Conservation (phyloP, 305 asterid genomes). For the Andrographis paniculata region DNA sequence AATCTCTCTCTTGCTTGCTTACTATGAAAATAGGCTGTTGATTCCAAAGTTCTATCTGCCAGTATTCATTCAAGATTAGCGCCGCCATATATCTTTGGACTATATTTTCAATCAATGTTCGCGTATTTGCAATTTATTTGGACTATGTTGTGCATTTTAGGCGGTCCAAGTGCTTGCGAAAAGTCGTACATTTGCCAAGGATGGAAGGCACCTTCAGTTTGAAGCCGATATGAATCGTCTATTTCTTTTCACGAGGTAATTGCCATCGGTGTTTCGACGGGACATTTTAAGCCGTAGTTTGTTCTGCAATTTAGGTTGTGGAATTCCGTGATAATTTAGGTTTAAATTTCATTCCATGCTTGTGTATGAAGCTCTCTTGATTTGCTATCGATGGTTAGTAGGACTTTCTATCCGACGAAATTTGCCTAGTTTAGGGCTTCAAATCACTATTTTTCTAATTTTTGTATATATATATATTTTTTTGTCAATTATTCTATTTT, state of each 20-base stretch:
- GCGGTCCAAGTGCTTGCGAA: conserved; percentile 81
- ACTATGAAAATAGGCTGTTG: background rate
- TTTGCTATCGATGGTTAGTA: too few relatives aligned
- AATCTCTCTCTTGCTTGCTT: background rate
- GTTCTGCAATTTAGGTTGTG: conserved; percentile 6
- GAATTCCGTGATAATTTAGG: background rate
- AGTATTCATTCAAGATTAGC: background rate
- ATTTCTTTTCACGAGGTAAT: conserved; percentile 76
- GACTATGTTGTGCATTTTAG: conserved; percentile 35
- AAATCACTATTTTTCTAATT: too few relatives aligned
- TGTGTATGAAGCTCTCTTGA: too few relatives aligned
- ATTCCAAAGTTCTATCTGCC: conserved; percentile 8
- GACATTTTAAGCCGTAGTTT: conserved; percentile 3
- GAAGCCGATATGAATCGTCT: conserved; percentile 81
- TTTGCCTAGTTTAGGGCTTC: too few relatives aligned
- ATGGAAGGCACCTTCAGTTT: conserved; percentile 63
- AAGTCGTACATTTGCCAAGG: conserved; percentile 68
- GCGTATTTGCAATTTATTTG: conserved; percentile 6
- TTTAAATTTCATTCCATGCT: conserved; percentile 3
- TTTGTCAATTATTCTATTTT: too few relatives aligned
- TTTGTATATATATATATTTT: too few relatives aligned
- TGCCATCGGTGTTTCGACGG: conserved; percentile 6
- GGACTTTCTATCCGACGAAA: too few relatives aligned
- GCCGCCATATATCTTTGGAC: background rate
- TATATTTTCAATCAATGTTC: background rate